phyloP scores from a whole-genome alignment of 2,329 filamentous ascomycete genomes.

The Zymoseptoria crescenta region DNA sequence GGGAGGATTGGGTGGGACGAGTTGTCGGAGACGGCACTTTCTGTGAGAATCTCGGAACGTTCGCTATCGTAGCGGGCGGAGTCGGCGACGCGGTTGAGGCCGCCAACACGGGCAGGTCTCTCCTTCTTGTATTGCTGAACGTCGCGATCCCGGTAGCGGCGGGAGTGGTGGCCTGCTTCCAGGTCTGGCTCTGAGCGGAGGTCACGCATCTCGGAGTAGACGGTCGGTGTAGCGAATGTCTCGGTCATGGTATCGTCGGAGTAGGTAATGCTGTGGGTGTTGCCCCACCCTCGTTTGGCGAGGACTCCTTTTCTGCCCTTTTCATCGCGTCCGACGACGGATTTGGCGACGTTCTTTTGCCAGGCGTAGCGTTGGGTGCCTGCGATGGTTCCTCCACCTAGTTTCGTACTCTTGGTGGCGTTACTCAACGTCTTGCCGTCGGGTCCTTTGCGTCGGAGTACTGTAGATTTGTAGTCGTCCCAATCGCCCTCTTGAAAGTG shows the following conservation, averaged over 20 bases:
- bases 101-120: constrained; percentile 76
- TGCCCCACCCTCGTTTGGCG: constrained; percentile 33
- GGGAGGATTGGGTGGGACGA: constrained; percentile 32
- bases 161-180: constrained; percentile 31
- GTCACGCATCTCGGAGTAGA: constrained; percentile 27
- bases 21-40: constrained; percentile 38
- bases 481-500: constrained; percentile 78
- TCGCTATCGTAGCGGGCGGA: constrained; percentile 68
- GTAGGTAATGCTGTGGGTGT: constrained; percentile 37
- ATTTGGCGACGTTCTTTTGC: constrained; percentile 29
- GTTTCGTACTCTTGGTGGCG: constrained; percentile 70
- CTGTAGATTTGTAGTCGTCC: constrained; percentile 97
- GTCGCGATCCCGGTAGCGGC: constrained; percentile 52
- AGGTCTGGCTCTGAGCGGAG: constrained; percentile 20
- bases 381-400: constrained; percentile 71
- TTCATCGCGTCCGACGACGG: constrained; percentile 39
- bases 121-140: constrained; percentile 80
- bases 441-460: constrained; percentile 77
- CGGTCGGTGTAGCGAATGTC: constrained; percentile 22
- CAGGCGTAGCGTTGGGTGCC: constrained; percentile 54
- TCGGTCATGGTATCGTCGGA: constrained; percentile 36
- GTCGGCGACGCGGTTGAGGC: constrained; percentile 75
- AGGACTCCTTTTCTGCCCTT: constrained; percentile 34
- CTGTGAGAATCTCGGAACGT: constrained; percentile 50
- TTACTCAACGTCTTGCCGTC: constrained; percentile 80